Percentiles rank a stretch among this genome's conserved stretches.
Conservation (phyloP, 257 asterid genomes). For the Forsythia suspensa region DNA sequence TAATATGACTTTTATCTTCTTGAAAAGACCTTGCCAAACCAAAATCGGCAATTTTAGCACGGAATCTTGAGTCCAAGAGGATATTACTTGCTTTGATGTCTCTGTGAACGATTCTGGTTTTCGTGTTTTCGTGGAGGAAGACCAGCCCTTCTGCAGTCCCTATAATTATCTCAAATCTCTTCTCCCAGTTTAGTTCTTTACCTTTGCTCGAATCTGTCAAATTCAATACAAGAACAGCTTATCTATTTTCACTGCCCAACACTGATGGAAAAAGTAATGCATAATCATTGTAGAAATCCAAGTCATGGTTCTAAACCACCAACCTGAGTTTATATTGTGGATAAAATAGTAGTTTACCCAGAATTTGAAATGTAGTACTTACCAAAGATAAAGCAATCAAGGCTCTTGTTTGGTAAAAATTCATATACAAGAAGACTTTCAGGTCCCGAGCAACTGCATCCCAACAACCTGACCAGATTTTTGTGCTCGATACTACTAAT, state of each 20-base stretch:
- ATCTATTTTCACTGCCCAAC: neutral
- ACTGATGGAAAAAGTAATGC: neutral
- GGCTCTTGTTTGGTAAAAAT: constrained; percentile 42
- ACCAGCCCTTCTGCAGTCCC: constrained; percentile 79
- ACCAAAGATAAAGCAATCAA: constrained; percentile 51
- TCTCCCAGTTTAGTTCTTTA: constrained; percentile 65
- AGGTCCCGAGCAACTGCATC: constrained; percentile 53
- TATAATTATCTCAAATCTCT: constrained; percentile 60
- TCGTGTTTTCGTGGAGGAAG: constrained; percentile 74
- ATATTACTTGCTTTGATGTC: constrained; percentile 80
- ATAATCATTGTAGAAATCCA: no score
- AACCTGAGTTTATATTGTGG: neutral
- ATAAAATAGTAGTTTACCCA: neutral
- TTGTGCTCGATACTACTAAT: constrained; percentile 51
- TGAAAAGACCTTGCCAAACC: constrained; percentile 79
- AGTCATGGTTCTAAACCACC: neutral
- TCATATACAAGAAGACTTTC: constrained; percentile 56
- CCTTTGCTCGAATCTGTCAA: constrained; percentile 59
- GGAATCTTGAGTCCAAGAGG: constrained; percentile 57
- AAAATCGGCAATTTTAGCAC: constrained; percentile 75
- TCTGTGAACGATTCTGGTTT: constrained; percentile 64
- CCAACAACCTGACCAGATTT: constrained; percentile 47
- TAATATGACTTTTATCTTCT: constrained; percentile 72
- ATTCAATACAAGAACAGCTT: neutral
- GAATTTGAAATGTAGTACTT: constrained; percentile 1